phyloP scores from a whole-genome alignment of 2,329 filamentous ascomycete species.

The Orbilia brochopaga region DNA sequence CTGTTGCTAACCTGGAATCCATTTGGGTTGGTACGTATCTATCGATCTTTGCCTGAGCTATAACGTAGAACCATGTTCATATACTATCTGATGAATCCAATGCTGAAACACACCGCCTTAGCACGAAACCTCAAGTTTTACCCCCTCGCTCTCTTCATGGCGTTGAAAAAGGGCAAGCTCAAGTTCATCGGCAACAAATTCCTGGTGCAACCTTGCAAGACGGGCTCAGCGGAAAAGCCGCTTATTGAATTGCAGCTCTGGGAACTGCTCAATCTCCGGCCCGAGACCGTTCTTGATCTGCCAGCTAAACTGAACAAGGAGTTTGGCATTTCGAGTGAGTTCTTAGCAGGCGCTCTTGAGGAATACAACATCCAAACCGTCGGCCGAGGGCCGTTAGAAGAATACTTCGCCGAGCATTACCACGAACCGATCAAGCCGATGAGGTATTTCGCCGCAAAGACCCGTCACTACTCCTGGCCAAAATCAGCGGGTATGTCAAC shows the following conservation, averaged over 20 bases:
- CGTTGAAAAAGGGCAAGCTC: slow-evolving; percentile 55
- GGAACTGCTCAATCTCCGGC: slow-evolving; percentile 61
- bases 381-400: slow-evolving; percentile 59
- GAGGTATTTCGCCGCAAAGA: slow-evolving; percentile 58
- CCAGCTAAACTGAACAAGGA: slow-evolving; percentile 58
- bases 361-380: slow-evolving; percentile 59
- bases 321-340: slow-evolving; percentile 59
- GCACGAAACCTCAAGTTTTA: slow-evolving; percentile 63
- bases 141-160: slow-evolving; percentile 58
- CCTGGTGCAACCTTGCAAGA: slow-evolving; percentile 56
- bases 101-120: slow-evolving; percentile 37
- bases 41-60: neutral
- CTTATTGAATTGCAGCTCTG: slow-evolving; percentile 59
- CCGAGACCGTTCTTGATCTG: slow-evolving; percentile 59
- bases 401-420: slow-evolving; percentile 53
- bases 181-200: slow-evolving; percentile 54
- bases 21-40: slow-evolving; percentile 58
- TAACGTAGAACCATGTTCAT: too few relatives aligned
- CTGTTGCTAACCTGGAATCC: slow-evolving; percentile 61
- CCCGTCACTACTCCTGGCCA: slow-evolving; percentile 63
- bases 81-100: neutral
- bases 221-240: slow-evolving; percentile 54
- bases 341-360: slow-evolving; percentile 56
- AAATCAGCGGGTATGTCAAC: slow-evolving; percentile 60
- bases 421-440: slow-evolving; percentile 56